A percentile compares a stretch with the other conserved stretches of the same genome.
These are phyloP conservation scores for Umbelopsis ramanniana DNA, from an alignment of 192 early-diverging fungal genomes.

Conservation along the genomic window DNA sequence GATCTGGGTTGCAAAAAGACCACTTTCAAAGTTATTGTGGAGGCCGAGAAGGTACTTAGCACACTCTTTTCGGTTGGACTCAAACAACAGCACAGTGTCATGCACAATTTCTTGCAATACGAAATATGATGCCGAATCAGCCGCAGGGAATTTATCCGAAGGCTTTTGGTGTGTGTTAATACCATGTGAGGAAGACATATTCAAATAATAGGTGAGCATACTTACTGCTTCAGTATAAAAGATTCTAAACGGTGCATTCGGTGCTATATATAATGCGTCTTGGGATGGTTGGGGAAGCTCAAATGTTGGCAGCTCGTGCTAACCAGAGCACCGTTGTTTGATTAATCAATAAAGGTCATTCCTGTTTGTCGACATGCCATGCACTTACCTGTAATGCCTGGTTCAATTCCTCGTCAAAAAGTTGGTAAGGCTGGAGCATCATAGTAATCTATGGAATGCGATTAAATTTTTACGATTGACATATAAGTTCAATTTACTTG, in stretches of 20 bases:
- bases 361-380: neutral
- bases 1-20: slow-evolving; percentile 41
- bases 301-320: slow-evolving; percentile 57
- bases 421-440: slow-evolving; percentile 51
- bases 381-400: slow-evolving; percentile 44
- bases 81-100: slow-evolving; percentile 83
- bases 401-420: slow-evolving; percentile 51
- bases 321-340: no score
- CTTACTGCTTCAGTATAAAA: slow-evolving; percentile 41
- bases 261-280: slow-evolving; percentile 36
- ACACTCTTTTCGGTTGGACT: slow-evolving; percentile 94
- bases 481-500: neutral
- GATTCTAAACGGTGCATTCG: slow-evolving; percentile 40
- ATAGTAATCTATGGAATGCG: slow-evolving; percentile 36
- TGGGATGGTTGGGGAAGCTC: slow-evolving; percentile 40
- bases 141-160: slow-evolving; percentile 36
- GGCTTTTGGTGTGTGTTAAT: slow-evolving; percentile 22
- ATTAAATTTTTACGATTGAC: neutral
- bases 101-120: slow-evolving; percentile 80
- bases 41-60: slow-evolving; percentile 75
- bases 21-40: slow-evolving; percentile 53
- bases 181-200: neutral
- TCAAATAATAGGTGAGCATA: neutral
- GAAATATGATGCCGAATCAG: slow-evolving; percentile 56
- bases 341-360: neutral